These are phyloP conservation scores for Corymbia citriodora DNA, from an alignment of 441 rosid species.

Conservation along the genomic window DNA sequence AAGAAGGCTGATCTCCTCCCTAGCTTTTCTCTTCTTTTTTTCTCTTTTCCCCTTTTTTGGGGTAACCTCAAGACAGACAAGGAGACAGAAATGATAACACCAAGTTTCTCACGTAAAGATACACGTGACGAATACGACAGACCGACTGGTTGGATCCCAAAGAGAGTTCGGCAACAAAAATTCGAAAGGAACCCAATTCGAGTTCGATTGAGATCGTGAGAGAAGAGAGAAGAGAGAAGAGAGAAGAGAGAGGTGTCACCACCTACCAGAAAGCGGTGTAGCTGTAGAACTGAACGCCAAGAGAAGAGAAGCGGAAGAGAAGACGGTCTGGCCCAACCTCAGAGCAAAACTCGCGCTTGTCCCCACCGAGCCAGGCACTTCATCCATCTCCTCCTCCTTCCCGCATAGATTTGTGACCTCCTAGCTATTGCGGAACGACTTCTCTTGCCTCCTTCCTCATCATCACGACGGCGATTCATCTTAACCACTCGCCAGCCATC, in stretches of 20 bases:
- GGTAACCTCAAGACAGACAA: neutral
- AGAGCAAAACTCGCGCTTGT: slow-evolving; percentile 68
- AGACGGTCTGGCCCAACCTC: slow-evolving; percentile 70
- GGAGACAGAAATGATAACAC: neutral
- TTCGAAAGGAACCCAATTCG: neutral
- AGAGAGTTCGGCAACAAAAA: neutral
- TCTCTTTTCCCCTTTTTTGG: neutral
- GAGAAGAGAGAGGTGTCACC: neutral
- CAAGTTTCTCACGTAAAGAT: neutral
- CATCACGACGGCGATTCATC: neutral
- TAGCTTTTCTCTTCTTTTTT: neutral
- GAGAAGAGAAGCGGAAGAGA: slow-evolving; percentile 72
- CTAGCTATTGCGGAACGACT: neutral
- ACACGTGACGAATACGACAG: neutral
- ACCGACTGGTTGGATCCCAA: neutral
- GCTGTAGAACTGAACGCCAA: slow-evolving; percentile 74
- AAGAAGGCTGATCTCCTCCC: neutral
- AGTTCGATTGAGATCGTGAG: neutral
- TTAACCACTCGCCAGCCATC: neutral
- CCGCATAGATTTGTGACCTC: slow-evolving; percentile 1
- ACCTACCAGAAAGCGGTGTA: slow-evolving; percentile 82
- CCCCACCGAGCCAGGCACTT: slow-evolving; percentile 64
- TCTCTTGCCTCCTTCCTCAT: neutral
- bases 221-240: neutral
- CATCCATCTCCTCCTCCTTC: slow-evolving; percentile 25